These are phyloP conservation scores for Annulohypoxylon bovei DNA, from an alignment of 495 filamentous ascomycete genomes.

Conservation along the genomic window DNA sequence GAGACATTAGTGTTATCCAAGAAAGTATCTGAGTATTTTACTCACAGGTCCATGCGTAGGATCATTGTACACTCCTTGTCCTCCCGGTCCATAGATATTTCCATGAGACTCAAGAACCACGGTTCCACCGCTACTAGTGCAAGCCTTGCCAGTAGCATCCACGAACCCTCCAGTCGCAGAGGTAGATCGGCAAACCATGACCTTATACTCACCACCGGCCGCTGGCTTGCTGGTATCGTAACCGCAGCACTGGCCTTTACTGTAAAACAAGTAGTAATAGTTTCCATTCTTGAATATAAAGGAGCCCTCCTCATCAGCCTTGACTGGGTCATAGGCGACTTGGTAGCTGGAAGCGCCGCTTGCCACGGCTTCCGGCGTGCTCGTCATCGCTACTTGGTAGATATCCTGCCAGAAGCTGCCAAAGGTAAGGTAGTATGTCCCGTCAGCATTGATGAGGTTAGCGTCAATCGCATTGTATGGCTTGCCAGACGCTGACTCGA, in stretches of 20 bases:
- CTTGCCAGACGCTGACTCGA: slow-evolving; percentile 56
- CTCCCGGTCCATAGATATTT: slow-evolving; percentile 75
- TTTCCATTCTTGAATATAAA: slow-evolving; percentile 64
- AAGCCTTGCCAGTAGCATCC: slow-evolving; percentile 66
- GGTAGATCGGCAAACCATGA: slow-evolving; percentile 69
- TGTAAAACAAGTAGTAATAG: slow-evolving; percentile 76
- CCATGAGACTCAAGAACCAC: slow-evolving; percentile 69
- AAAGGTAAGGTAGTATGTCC: slow-evolving; percentile 67
- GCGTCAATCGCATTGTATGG: slow-evolving; percentile 78
- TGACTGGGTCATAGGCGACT: slow-evolving; percentile 64
- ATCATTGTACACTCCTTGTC: slow-evolving; percentile 62
- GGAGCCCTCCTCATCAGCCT: slow-evolving; percentile 66
- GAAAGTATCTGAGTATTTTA: slow-evolving; percentile 19
- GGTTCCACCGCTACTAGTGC: slow-evolving; percentile 69
- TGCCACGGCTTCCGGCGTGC: slow-evolving; percentile 43
- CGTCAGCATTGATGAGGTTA: slow-evolving; percentile 62
- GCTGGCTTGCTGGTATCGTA: slow-evolving; percentile 61
- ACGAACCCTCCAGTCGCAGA: slow-evolving; percentile 66
- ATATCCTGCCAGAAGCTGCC: slow-evolving; percentile 77
- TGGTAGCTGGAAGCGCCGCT: slow-evolving; percentile 53
- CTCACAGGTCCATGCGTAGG: slow-evolving; percentile 48
- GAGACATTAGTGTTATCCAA: not conserved
- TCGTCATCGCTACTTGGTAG: slow-evolving; percentile 67
- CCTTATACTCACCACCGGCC: slow-evolving; percentile 70
- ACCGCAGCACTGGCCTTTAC: slow-evolving; percentile 68